Percentiles rank a stretch among this genome's conserved stretches.
Conservation (phyloP, 2,329 filamentous ascomycete species). For the Laburnicola sp. region DNA sequence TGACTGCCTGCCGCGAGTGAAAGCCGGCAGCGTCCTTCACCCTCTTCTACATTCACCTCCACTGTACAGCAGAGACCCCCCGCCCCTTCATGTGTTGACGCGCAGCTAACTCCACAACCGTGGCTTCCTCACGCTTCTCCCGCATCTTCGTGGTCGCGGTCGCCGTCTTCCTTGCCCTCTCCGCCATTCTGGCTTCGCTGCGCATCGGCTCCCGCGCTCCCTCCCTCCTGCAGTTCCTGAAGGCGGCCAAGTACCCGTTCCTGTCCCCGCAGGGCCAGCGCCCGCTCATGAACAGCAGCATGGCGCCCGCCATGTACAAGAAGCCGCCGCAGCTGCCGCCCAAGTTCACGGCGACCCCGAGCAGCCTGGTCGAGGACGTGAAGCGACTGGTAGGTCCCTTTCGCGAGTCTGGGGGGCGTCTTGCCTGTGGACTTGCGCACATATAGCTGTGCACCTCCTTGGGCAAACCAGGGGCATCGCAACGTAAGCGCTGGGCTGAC, state of each 20-base stretch:
- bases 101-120: slow-evolving; percentile 18
- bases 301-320: slow-evolving; percentile 69
- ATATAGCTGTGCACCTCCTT: too few relatives aligned
- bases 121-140: slow-evolving; percentile 42
- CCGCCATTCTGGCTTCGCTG: slow-evolving; percentile 69
- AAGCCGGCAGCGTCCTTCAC: neutral
- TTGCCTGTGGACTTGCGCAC: neutral
- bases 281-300: slow-evolving; percentile 58
- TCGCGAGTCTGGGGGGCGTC: neutral
- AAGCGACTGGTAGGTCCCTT: slow-evolving; percentile 55
- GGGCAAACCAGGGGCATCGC: neutral
- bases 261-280: slow-evolving; percentile 32
- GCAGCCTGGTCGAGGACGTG: slow-evolving; percentile 68
- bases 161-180: slow-evolving; percentile 59
- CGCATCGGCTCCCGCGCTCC: slow-evolving; percentile 62
- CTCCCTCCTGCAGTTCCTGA: slow-evolving; percentile 60
- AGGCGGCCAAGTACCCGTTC: slow-evolving; percentile 43
- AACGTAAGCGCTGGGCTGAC: slow-evolving; percentile 22
- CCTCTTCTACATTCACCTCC: slow-evolving; percentile 38
- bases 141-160: slow-evolving; percentile 56
- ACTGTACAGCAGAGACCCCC: slow-evolving; percentile 1
- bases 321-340: slow-evolving; percentile 78
- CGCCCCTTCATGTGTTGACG: slow-evolving; percentile 14
- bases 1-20: slow-evolving; percentile 48
- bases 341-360: slow-evolving; percentile 73